These are phyloP conservation scores for Pythium oligandrum DNA, from an alignment of 352 stramenopile species.

Conservation along the genomic window DNA sequence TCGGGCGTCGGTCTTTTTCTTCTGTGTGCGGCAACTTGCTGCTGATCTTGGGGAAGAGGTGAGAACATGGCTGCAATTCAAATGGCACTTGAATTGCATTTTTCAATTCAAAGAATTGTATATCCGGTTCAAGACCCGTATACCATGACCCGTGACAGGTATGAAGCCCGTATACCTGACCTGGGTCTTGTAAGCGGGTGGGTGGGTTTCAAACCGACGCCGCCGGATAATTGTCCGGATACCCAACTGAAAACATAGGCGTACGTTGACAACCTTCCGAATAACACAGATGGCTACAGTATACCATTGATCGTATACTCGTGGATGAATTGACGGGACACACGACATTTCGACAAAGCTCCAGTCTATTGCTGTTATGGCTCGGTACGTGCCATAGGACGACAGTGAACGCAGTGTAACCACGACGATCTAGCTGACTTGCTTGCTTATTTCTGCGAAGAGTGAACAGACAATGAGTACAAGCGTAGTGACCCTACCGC, in stretches of 20 bases:
- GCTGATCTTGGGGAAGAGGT: slow-evolving; percentile 4
- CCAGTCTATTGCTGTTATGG: too few relatives aligned
- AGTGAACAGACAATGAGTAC: too few relatives aligned
- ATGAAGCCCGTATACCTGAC: slow-evolving; percentile 22
- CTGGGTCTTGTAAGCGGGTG: slow-evolving; percentile 5
- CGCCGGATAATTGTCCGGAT: slow-evolving; percentile 20
- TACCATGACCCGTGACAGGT: slow-evolving; percentile 7
- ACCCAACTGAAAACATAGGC: slow-evolving; percentile 19
- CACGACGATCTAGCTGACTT: too few relatives aligned
- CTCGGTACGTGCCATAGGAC: too few relatives aligned
- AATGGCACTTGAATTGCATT: slow-evolving; percentile 26
- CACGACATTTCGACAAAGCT: too few relatives aligned
- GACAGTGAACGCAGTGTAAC: too few relatives aligned
- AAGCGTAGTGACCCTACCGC: too few relatives aligned
- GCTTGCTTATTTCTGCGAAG: too few relatives aligned
- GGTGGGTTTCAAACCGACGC: neutral
- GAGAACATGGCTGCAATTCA: slow-evolving; percentile 11
- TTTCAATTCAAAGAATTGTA: slow-evolving; percentile 26
- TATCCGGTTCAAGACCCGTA: slow-evolving; percentile 14
- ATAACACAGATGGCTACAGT: slow-evolving; percentile 2
- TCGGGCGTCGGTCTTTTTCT: slow-evolving; percentile 2
- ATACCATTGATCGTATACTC: slow-evolving; percentile 2
- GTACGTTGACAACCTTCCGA: slow-evolving; percentile 19
- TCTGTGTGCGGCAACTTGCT: slow-evolving; percentile 4
- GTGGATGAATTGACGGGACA: slow-evolving; percentile 1